Evolutionary conservation across 257 asterid genomes (phyloP), one percentile per base, ranked within the genome.

Genomic region (Solanum etuberosum): DNA sequence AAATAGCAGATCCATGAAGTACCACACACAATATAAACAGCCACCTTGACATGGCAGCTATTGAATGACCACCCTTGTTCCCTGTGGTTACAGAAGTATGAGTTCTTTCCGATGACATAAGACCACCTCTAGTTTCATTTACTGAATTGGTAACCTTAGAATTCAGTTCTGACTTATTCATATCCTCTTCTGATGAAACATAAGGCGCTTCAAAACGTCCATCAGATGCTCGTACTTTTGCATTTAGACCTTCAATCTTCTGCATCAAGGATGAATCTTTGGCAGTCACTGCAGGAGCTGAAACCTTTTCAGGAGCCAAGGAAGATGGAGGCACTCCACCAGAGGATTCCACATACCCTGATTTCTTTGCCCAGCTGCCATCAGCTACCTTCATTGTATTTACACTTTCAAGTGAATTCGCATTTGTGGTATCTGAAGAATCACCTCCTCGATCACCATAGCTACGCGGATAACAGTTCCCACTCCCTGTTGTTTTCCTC

Each of bases 211-310:
- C 95, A 90, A 46, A 81, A 43, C 90, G 88, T 48, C 91, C 94
- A 92, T 95, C 98, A 90, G 96, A 92, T 83, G 90, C 93, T 88
- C 95, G 94, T 54, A 87, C 90, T 90, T 97, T 96, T 88, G 96
- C 97, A 91, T 97, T 97, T 87, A 97, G 88, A 89, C 92, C 93
- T 88, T 95, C 98, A 88, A 94, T 94, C 89, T 95, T 97, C 88
- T 94, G 97, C 91, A 97, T 93, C 85, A 96, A 89, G 86, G 90
- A 87, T 63, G 94, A 67, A 83, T 92, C 94, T 88, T 92, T 95
- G 21, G 91, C 78, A 15, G 88, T 72, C 88, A 91, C 89, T 27
- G 91, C 91, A 77, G 89, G 54, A 40, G 90, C 29, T 73, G 93
- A 83, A 89, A 86, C 93, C 88, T 85, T 90, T 87, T 89, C 93